Conservation (phyloP, 2,329 filamentous ascomycete species). For the Rutstroemia sp. region DNA sequence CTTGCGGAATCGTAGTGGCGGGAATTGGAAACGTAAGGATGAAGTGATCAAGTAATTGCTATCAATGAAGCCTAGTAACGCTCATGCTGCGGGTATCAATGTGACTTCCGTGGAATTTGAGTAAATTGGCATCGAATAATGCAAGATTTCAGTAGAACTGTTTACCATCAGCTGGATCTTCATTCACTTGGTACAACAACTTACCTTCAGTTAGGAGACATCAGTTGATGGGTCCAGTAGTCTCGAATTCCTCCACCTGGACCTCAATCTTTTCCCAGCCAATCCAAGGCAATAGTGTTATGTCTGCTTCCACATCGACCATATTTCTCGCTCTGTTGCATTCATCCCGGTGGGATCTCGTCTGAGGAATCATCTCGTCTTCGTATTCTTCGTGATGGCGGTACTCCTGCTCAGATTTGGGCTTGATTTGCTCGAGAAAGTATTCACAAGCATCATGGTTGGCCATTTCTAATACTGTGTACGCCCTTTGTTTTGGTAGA, state of each 20-base stretch:
- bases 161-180: not conserved
- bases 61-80: no score
- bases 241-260: not conserved
- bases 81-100: no score
- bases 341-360: not conserved
- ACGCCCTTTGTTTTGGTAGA: not conserved
- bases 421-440: constrained; percentile 6
- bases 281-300: not conserved
- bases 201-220: not conserved
- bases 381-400: not conserved
- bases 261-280: not conserved
- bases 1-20: no score
- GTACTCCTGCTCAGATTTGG: constrained; percentile 8
- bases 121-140: no score
- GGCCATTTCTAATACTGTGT: constrained; percentile 12
- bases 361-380: not conserved
- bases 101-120: no score
- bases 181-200: not conserved
- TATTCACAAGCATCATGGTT: constrained; percentile 16
- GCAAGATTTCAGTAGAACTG: not conserved
- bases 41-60: no score
- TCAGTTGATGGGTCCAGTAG: not conserved
- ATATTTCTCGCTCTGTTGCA: not conserved
- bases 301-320: not conserved
- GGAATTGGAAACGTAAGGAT: no score